Base-by-base conservation (phyloP, 257 asterid genomes). In the Oldenlandia corymbosa region DNA sequence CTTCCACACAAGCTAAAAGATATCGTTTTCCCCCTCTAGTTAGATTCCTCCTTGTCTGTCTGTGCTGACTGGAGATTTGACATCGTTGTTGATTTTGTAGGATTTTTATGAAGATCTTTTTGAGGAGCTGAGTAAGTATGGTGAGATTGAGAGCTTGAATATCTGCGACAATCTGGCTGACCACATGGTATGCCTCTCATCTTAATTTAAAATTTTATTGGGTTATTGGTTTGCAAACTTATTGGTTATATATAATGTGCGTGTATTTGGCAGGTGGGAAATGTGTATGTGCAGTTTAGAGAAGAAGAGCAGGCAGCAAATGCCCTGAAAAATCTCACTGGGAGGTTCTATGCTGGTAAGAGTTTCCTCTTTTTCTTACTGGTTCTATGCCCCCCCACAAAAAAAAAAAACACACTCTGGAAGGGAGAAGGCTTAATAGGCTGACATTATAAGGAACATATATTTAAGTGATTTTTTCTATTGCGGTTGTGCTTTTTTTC, bases 281-380 rank as follows among this genome's bases (percentile, higher is more conserved):
- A 93, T 75, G 97, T 93, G n/a, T 93, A 90, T 75, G 99, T 90
- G 65, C 97, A 93, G 79, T 90, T 90, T 70, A 80, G 95, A 62
- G 97, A 93, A 80, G 97, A 93, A 73, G 99, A 93, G 71, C 95
- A 93, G 49, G 99, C 99, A 45, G 85, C 88, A 54, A 93, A 80
- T 59, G 99, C 99, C 12, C 71, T 93, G 78, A 81, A 80, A 58
- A 90, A 83, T 71, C 85, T 87, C 55, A 81, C 97, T 26, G 99
- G 99, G 43, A 82, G 97, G 71, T 93, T 55, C 32, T 93, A 93
- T 76, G 96, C 97, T 28, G 97, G 99, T 91, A 66, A 51, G 20
- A 7, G 3, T 8, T n/a, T 37, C 24, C 13, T 6, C 28, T 26
- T 34, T 34, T 34, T 34, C 9, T 34, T 34, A 34, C 9, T 34